phyloP scores from a whole-genome alignment of 179 eudicot species.

The Heliamphora pulchella region DNA sequence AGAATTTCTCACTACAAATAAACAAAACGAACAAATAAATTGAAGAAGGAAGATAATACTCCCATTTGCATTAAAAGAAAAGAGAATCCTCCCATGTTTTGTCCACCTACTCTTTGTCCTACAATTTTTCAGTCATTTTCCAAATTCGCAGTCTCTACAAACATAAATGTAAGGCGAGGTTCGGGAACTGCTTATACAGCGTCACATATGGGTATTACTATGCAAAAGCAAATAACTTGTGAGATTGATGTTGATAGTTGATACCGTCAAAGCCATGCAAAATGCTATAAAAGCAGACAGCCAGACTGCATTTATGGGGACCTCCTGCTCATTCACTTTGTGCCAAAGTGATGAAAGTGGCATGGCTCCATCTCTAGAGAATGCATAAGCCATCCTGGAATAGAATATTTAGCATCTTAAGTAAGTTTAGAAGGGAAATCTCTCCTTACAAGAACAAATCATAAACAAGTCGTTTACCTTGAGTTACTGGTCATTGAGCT shows the following conservation, averaged over 20 bases:
- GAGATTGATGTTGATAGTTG: neutral
- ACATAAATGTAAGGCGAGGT: too few relatives aligned
- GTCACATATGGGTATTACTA: neutral
- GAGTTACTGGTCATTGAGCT: slow-evolving; percentile 94
- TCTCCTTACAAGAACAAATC: neutral
- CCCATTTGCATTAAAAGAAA: neutral
- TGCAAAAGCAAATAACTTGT: neutral
- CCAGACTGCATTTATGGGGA: slow-evolving; percentile 95
- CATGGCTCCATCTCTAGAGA: slow-evolving; percentile 99
- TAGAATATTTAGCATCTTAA: neutral
- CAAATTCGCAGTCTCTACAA: too few relatives aligned
- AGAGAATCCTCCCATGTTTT: too few relatives aligned
- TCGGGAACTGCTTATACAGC: neutral
- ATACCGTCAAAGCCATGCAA: slow-evolving; percentile 95
- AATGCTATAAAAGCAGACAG: slow-evolving; percentile 76
- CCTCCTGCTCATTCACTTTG: slow-evolving; percentile 83
- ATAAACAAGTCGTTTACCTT: slow-evolving; percentile 37
- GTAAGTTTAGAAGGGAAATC: neutral
- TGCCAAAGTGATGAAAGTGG: slow-evolving; percentile 85
- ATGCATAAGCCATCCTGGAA: slow-evolving; percentile 87
- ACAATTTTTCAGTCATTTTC: too few relatives aligned
- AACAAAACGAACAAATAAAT: neutral
- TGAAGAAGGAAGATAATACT: neutral
- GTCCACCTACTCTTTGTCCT: too few relatives aligned
- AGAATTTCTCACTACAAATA: neutral